Evolutionary conservation across 2,329 filamentous ascomycete genomes (phyloP).

Genomic region (Calonectria leucothoes): DNA sequence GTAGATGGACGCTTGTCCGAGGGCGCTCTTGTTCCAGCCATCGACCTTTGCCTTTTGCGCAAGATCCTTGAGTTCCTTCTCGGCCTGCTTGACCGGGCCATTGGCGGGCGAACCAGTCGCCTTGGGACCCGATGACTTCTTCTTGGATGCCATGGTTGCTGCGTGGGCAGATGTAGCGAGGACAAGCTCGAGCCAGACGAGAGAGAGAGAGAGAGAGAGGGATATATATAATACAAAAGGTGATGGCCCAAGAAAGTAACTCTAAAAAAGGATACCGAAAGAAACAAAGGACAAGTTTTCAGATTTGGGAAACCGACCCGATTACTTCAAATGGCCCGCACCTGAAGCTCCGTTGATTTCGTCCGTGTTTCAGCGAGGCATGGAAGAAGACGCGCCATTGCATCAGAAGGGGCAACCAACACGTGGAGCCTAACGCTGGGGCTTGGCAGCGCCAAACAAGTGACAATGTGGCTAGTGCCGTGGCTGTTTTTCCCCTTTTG

Average conservation of each 20-base stretch:
- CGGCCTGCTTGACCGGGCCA: constrained; percentile 64
- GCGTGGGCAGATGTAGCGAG: constrained; percentile 2
- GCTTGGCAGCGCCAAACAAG: neutral
- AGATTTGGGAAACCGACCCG: constrained; percentile 11
- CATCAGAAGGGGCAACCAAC: constrained; percentile 31
- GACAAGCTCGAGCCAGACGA: constrained; percentile 1
- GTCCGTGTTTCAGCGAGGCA: constrained; percentile 27
- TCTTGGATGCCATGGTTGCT: constrained; percentile 36
- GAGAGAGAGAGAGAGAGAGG: neutral
- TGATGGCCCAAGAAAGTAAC: neutral
- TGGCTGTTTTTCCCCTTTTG: constrained; percentile 35
- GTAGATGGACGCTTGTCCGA: constrained; percentile 55
- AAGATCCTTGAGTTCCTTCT: constrained; percentile 64
- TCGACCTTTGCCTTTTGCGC: constrained; percentile 55
- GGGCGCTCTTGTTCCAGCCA: constrained; percentile 46
- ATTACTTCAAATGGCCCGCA: constrained; percentile 47
- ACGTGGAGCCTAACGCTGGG: constrained; percentile 29
- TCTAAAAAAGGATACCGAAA: neutral
- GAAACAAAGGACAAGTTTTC: constrained; percentile 10
- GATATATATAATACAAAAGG: constrained; percentile 27
- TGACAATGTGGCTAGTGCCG: constrained; percentile 34
- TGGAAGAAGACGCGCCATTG: constrained; percentile 19
- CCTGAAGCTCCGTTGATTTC: constrained; percentile 43
- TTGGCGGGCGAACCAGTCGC: constrained; percentile 42
- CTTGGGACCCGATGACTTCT: constrained; percentile 30